Evolutionary conservation across 495 filamentous ascomycete genomes (phyloP), one percentile per base, ranked within the genome.

Genomic region (Penicillium atrosanguineum): DNA sequence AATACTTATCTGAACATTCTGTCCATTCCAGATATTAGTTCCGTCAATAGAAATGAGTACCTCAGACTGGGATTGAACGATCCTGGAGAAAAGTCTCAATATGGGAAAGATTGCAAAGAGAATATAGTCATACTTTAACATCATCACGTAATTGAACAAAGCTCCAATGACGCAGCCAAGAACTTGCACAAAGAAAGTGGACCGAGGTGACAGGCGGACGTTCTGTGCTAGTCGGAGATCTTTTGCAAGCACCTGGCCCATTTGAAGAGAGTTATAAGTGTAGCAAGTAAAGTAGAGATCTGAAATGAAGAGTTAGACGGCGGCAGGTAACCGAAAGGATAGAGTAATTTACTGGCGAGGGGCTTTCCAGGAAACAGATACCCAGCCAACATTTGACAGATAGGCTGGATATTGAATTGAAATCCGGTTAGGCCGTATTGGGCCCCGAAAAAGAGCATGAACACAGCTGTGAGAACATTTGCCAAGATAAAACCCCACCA

Each of bases 401-500:
- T 50, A 7, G 71, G 72, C 31, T 77, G 67, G 1, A 59, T 46
- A 20, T 53, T 49, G 21, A 65, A 58, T 16, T 50, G 44, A 51
- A 75, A 71, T 1, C 75, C 77, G 12, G 72, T 76, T 8, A 78
- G 49, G 11, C 63, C 76, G 34, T 62, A 58, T 36, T 66, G 62
- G 6, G 66, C 66, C 20, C 73, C 68, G 28, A 68, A 71, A 54
- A 72, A 71, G 26, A 68, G 44, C 23, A 64, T 61, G 46, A 63
- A 63, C 6, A 74, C 40, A 12, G 52, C 55, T 1, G 70, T 65
- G 26, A 77, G 57, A n/a, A 78, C 20, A 16, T 50, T 67, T 25
- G 74, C 56, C 26, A 83, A 39, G 20, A 83, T 63, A 59, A 72
- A 80, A 3, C 74, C 78, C 79, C 77, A 82, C 50, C 57, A 69